Conservation (phyloP, 768 basidiomycete species). For the Boletus fagicola region DNA sequence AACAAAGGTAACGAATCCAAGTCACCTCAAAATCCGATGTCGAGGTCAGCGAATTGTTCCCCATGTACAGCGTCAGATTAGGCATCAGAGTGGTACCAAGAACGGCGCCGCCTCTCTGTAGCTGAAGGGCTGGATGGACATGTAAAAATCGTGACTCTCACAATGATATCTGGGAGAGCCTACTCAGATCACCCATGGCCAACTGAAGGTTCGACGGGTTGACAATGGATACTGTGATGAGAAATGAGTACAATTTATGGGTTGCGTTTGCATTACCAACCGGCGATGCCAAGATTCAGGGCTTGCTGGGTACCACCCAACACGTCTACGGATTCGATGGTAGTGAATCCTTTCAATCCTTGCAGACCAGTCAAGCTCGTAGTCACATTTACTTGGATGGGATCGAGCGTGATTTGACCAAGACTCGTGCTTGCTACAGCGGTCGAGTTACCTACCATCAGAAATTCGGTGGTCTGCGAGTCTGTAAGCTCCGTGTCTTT, state of each 20-base stretch:
- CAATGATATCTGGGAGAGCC: constrained; percentile 21
- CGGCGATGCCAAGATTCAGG: constrained; percentile 58
- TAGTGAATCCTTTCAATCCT: constrained; percentile 55
- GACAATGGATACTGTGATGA: constrained; percentile 50
- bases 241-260: neutral
- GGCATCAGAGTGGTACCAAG: constrained; percentile 65
- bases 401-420: constrained; percentile 65
- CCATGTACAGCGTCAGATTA: constrained; percentile 55
- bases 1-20: neutral
- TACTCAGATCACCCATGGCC: constrained; percentile 60
- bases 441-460: constrained; percentile 56
- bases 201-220: constrained; percentile 71
- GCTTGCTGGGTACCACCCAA: constrained; percentile 58
- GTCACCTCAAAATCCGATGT: constrained; percentile 50
- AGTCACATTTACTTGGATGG: constrained; percentile 70
- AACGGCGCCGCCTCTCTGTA: constrained; percentile 47
- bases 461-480: constrained; percentile 46
- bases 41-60: constrained; percentile 55
- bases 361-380: constrained; percentile 58
- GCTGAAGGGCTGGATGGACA: constrained; percentile 46
- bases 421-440: constrained; percentile 61
- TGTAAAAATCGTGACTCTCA: neutral
- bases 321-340: constrained; percentile 62
- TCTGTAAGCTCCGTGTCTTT: constrained; percentile 59
- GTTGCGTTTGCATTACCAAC: constrained; percentile 32